Conservation (phyloP, 441 rosid genomes). For the Euphorbia schlechtendalii region DNA sequence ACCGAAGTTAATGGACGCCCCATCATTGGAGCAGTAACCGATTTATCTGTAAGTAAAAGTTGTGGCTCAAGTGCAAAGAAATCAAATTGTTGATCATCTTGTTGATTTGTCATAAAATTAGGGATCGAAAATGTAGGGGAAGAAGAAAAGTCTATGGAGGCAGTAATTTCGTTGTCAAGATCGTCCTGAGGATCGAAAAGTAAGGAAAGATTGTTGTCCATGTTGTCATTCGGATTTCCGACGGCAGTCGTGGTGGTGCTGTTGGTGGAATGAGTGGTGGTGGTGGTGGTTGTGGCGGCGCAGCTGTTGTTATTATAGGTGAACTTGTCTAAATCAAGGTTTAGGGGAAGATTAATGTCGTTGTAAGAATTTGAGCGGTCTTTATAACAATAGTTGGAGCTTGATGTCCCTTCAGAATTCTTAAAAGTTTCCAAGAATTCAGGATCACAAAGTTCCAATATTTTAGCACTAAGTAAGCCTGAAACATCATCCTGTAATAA, state of each 20-base stretch:
- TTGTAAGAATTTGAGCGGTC: constrained; percentile 21
- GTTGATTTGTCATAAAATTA: constrained; percentile 35
- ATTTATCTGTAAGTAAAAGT: constrained; percentile 24
- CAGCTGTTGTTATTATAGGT: constrained; percentile 19
- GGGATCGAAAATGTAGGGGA: constrained; percentile 49
- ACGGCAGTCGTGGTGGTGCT: constrained; percentile 21
- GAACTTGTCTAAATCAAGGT: constrained; percentile 28
- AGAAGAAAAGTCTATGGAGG: constrained; percentile 73
- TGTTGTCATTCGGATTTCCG: constrained; percentile 20
- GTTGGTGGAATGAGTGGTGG: constrained; percentile 20
- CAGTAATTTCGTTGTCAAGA: constrained; percentile 69
- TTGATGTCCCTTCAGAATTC: constrained; percentile 65
- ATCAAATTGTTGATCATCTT: constrained; percentile 44
- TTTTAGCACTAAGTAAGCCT: constrained; percentile 58
- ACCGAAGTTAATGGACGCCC: constrained; percentile 37
- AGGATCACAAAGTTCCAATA: constrained; percentile 62
- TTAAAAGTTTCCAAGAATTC: constrained; percentile 62
- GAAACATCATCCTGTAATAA: constrained; percentile 70
- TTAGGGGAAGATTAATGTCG: constrained; percentile 25
- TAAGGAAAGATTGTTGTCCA: constrained; percentile 33
- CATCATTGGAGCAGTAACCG: constrained; percentile 25
- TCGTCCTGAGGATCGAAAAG: constrained; percentile 63
- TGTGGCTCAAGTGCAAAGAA: constrained; percentile 49
- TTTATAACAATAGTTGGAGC: constrained; percentile 50
- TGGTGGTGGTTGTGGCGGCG: constrained; percentile 21